These are phyloP conservation scores for Fomitopsis schrenkii DNA, from an alignment of 1,284 basidiomycete species.

Conservation along the genomic window DNA sequence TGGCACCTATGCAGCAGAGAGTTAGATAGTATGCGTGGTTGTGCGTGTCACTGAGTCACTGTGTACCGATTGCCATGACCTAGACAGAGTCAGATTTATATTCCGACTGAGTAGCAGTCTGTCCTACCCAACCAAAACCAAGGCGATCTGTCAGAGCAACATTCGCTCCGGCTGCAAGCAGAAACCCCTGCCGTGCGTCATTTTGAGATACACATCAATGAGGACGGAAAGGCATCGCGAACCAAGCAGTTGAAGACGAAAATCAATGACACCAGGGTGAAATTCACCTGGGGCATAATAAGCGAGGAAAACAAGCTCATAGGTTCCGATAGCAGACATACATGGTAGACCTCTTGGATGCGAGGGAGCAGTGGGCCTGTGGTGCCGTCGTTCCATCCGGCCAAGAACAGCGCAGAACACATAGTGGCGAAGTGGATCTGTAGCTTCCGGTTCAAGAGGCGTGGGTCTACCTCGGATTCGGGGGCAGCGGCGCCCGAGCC, in stretches of 20 bases:
- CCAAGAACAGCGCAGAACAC: conserved; percentile 41
- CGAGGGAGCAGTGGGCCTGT: conserved; percentile 55
- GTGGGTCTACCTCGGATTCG: conserved; percentile 2
- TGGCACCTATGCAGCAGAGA: conserved; percentile 16
- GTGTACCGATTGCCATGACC: conserved; percentile 26
- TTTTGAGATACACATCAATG: not conserved
- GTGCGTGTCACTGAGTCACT: not conserved
- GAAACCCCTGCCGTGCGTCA: conserved; percentile 35
- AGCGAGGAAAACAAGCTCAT: not conserved
- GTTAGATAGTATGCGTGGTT: not conserved
- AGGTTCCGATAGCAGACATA: conserved; percentile 14
- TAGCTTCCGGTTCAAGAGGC: conserved; percentile 9
- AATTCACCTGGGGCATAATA: conserved; percentile 31
- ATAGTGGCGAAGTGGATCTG: conserved; percentile 34
- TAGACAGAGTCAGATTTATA: conserved; percentile 3
- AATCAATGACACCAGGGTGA: conserved; percentile 47
- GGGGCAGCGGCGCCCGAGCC: not conserved
- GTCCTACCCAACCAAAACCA: conserved; percentile 52
- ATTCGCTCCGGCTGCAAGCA: conserved; percentile 43
- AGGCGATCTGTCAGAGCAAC: conserved; percentile 45
- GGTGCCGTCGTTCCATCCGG: conserved; percentile 62
- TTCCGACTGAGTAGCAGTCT: not conserved
- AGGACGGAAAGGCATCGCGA: conserved; percentile 1
- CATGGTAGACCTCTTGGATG: conserved; percentile 49
- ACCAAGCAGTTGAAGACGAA: conserved; percentile 55